Evolutionary conservation across 1,284 basidiomycete genomes (phyloP), one percentile per base, ranked within the genome.

Genomic region (Grifola frondosa): DNA sequence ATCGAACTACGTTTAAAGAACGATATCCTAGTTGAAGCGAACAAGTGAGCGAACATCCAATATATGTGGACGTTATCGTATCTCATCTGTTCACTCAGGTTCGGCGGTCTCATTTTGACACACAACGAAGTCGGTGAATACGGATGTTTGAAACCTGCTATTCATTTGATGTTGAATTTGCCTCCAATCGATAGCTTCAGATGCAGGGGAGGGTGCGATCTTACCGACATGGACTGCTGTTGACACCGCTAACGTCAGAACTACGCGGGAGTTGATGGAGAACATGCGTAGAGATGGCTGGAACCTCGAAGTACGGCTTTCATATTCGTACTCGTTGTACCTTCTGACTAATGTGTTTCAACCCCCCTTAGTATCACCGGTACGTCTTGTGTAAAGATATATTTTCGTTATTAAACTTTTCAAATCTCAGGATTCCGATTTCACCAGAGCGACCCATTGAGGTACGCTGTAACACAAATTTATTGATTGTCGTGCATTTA

Each of bases 151-250:
- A 10, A 19, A 8, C 23, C 19, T 29, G 23, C 44, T 19, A 15
- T 10, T 34, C 17, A 11, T 17, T 6, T 3, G 23, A 5, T 26
- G 15, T 31, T n/a, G n/a, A n/a, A n/a, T n/a, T n/a, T n/a, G n/a
- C n/a, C n/a, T n/a, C n/a, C n/a, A n/a, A n/a, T 22, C 21, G 54
- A 23, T 41, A 81, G 82, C 79, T 34, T 69, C 83, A 37, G 85
- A 88, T 46, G 73, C 77, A 36, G 81, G 83, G 10, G 83, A 88
- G 47, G 91, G 90, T 4, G 84, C 88, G 4, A 88, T 97, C 51
- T 67, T 93, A 3, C 92, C 95, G 0, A 96, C 93, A 1, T 99
- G 97, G 97, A 93, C 96, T 1, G 81, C 90, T 15, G 91, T 97
- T 10, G 95, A 98, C 61, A 72, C 71, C 20, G 74, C 71, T 15